Percentiles rank a stretch among this genome's conserved stretches.
These are phyloP conservation scores for Torrubiella hemipterigena DNA, from an alignment of 2,329 filamentous ascomycete species.

Conservation along the genomic window DNA sequence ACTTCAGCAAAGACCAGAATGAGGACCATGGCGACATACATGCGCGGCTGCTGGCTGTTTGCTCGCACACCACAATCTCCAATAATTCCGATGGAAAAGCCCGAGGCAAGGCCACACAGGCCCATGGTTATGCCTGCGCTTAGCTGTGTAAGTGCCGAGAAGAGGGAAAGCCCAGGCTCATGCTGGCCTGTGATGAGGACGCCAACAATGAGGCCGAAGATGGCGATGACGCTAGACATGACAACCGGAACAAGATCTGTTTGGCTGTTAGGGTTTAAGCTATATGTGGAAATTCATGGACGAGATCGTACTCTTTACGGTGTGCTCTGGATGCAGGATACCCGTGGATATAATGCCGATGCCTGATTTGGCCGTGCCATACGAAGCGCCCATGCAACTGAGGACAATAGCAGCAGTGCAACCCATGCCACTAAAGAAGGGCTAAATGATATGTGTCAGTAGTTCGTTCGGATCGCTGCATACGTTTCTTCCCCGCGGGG, in stretches of 20 bases:
- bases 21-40: constrained; percentile 34
- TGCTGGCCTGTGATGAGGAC: constrained; percentile 31
- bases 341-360: constrained; percentile 30
- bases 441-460: constrained; percentile 14
- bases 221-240: constrained; percentile 35
- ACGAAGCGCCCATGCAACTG: constrained; percentile 35
- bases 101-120: constrained; percentile 31
- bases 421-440: constrained; percentile 30
- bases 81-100: constrained; percentile 33
- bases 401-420: constrained; percentile 35
- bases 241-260: constrained; percentile 11
- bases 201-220: constrained; percentile 31
- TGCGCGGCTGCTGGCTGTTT: constrained; percentile 31
- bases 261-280: neutral
- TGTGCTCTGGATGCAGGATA: constrained; percentile 29
- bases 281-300: neutral
- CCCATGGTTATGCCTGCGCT: constrained; percentile 31
- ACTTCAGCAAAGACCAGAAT: constrained; percentile 36
- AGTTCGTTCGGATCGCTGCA: too few species aligned
- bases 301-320: constrained; percentile 30
- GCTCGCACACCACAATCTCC: constrained; percentile 34
- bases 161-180: constrained; percentile 27
- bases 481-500: too few species aligned
- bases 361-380: constrained; percentile 30
- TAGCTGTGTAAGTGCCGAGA: constrained; percentile 29